Conservation (phyloP, 2,329 filamentous ascomycete species). For the Didymella pinodella region DNA sequence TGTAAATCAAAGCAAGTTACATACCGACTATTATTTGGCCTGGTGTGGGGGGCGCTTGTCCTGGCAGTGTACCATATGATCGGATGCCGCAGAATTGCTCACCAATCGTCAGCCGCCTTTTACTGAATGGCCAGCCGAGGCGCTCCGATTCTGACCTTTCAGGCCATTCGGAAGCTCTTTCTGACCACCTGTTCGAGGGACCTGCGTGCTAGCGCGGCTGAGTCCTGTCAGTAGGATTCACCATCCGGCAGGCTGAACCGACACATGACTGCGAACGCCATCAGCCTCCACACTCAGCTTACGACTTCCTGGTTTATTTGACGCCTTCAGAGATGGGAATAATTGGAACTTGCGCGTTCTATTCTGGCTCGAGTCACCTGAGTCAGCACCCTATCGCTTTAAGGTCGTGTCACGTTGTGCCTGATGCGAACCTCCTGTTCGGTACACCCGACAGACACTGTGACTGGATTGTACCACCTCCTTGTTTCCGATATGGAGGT, state of each 20-base stretch:
- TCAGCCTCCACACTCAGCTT: slow-evolving; percentile 20
- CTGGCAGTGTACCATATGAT: slow-evolving; percentile 18
- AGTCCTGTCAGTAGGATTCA: slow-evolving; percentile 11
- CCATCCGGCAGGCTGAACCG: slow-evolving; percentile 13
- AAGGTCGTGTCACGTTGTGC: slow-evolving; percentile 20
- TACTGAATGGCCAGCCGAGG: slow-evolving; percentile 18
- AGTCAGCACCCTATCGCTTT: slow-evolving; percentile 19
- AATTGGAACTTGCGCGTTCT: slow-evolving; percentile 16
- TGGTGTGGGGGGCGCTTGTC: slow-evolving; percentile 11
- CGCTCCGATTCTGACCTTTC: background rate
- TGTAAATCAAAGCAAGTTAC: slow-evolving; percentile 2
- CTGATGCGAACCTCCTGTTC: slow-evolving; percentile 16
- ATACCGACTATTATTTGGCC: slow-evolving; percentile 8
- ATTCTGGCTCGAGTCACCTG: slow-evolving; percentile 13
- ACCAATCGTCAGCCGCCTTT: slow-evolving; percentile 16
- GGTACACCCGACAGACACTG: slow-evolving; percentile 16
- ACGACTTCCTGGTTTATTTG: slow-evolving; percentile 4
- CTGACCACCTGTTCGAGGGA: slow-evolving; percentile 22
- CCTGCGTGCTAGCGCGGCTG: slow-evolving; percentile 13
- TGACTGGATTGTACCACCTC: slow-evolving; percentile 18
- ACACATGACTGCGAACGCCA: slow-evolving; percentile 17
- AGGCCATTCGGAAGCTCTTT: background rate
- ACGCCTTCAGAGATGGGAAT: background rate
- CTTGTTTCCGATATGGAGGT: slow-evolving; percentile 16
- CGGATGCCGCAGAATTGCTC: slow-evolving; percentile 16